phyloP scores from a whole-genome alignment of 768 basidiomycete genomes.

The Heimioporus sp. region DNA sequence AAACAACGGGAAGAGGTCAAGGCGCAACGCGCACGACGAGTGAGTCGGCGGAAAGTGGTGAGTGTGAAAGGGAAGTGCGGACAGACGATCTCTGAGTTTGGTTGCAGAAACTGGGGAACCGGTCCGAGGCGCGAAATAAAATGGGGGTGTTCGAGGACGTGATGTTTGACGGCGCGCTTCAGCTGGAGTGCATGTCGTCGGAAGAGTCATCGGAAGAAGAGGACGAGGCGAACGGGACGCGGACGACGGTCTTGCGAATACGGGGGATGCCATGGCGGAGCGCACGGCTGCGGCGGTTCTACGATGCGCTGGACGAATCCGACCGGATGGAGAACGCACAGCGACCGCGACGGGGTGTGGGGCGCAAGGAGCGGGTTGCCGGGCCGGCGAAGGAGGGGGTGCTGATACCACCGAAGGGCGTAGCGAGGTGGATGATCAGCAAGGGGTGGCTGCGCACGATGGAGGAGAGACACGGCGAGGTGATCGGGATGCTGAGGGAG shows the following conservation, averaged over 20 bases:
- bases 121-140: constrained; percentile 57
- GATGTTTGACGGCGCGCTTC: constrained; percentile 67
- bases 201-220: constrained; percentile 69
- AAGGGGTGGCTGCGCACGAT: constrained; percentile 54
- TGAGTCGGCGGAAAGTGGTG: constrained; percentile 62
- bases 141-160: constrained; percentile 55
- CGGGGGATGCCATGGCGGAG: constrained; percentile 72
- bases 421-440: constrained; percentile 77
- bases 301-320: constrained; percentile 57
- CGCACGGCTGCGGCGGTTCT: constrained; percentile 57
- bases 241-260: constrained; percentile 44
- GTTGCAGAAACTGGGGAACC: constrained; percentile 59
- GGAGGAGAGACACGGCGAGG: constrained; percentile 44
- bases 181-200: constrained; percentile 76
- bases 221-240: constrained; percentile 23
- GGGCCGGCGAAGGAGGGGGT: constrained; percentile 59
- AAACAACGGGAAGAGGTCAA: constrained; percentile 61
- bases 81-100: too few relatives aligned
- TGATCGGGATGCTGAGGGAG: constrained; percentile 41
- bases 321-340: constrained; percentile 42
- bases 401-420: constrained; percentile 59
- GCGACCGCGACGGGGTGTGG: constrained; percentile 57
- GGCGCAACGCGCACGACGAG: constrained; percentile 57
- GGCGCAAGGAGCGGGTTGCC: constrained; percentile 50
- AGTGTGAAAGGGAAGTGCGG: constrained; percentile 14